Evolutionary conservation across 495 filamentous ascomycete species (phyloP).

Genomic region (Trichoderma asperelloides): DNA sequence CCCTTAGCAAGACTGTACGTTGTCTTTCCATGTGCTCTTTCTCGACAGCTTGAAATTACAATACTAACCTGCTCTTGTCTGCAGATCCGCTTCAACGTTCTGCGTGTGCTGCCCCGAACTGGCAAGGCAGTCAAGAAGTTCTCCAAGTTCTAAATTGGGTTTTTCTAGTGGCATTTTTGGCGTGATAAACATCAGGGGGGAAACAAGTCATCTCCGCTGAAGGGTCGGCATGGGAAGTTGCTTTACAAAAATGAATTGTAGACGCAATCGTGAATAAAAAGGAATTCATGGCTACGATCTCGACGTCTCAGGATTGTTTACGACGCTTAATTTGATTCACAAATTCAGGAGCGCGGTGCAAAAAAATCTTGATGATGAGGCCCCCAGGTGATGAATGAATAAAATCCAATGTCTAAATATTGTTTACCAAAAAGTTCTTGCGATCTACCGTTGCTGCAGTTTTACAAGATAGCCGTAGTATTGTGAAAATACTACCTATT

Average conservation of each 20-base stretch:
- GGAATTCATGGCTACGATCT: constrained; percentile 10
- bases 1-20: constrained; percentile 96
- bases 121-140: constrained; percentile 97
- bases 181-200: constrained; percentile 23
- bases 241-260: constrained; percentile 10
- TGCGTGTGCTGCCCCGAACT: constrained; percentile 91
- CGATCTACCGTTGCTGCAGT: neutral
- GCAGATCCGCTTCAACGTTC: constrained; percentile 97
- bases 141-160: constrained; percentile 78
- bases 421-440: neutral
- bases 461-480: too few species aligned
- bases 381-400: constrained; percentile 6
- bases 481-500: too few species aligned
- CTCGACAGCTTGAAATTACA: neutral
- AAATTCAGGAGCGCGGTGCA: neutral
- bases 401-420: neutral
- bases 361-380: constrained; percentile 1
- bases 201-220: neutral
- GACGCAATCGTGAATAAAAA: constrained; percentile 12
- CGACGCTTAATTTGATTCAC: constrained; percentile 7
- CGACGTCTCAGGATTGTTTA: constrained; percentile 5
- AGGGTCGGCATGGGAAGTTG: constrained; percentile 8
- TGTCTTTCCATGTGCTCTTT: neutral
- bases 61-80: constrained; percentile 15
- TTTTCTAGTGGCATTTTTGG: constrained; percentile 42